Evolutionary conservation across 2,329 filamentous ascomycete genomes (phyloP), one percentile per base, ranked within the genome.

Genomic region (Calonectria hongkongensis): DNA sequence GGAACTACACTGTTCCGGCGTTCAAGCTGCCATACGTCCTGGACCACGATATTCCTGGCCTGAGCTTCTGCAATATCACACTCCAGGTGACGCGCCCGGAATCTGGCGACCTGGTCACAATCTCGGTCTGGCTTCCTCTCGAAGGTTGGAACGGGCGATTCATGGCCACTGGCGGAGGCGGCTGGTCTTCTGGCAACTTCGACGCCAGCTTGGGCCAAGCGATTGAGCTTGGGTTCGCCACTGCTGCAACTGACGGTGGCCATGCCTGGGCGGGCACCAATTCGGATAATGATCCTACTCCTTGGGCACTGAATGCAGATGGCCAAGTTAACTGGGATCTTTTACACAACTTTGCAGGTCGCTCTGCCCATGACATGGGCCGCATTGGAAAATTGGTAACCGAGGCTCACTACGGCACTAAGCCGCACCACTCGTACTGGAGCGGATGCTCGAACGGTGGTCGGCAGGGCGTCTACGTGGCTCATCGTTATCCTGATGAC

Each of bases 21-120:
- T 54, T 54, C 18, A 54, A 54, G 50, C 13, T 54, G 50, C 15
- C 50, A 4, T 54, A 54, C 9, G 50, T 54, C 7, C 9, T 54
- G 6, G 50, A 54, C 9, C 50, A 54, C 2, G 50, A 54, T 12
- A 54, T 54, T n/a, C 50, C 27, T 54, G 50, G 50, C 15, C 9
- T 54, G 50, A 62, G 16, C 39, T 68, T 58, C n/a, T 73, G 71
- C 10, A 73, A 73, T 8, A 36, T 73, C n/a, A 71, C 63, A 4
- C 28, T 71, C 4, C 25, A 47, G 0, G 66, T 67, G 30, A 65
- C 68, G 5, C 71, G 66, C 3, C 63, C 54, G 0, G 63, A 54
- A 0, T 28, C 60, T 1, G 36, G 45, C 2, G 71, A 73, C 16
- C 12, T 56, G 7, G 43, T 60, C 18, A 45, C 25, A 0, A 48